These are phyloP conservation scores for Candida takata DNA, from an alignment of 805 yeast species.

Conservation along the genomic window DNA sequence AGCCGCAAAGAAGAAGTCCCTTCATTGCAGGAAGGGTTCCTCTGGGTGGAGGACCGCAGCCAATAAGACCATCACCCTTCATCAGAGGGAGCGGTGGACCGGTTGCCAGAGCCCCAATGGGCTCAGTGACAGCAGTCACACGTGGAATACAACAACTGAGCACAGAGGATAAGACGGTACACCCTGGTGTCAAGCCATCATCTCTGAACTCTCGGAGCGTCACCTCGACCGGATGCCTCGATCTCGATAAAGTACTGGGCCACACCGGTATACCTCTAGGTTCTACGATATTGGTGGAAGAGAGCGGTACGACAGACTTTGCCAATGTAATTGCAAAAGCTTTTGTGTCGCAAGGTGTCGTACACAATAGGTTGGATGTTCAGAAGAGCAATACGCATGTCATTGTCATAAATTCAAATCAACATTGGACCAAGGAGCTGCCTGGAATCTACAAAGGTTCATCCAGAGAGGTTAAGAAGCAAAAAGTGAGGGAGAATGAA, in stretches of 20 bases:
- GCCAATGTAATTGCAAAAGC: constrained; percentile 60
- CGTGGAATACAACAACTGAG: constrained; percentile 5
- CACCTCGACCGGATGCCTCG: constrained; percentile 72
- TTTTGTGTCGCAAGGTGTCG: constrained; percentile 71
- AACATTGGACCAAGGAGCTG: constrained; percentile 56
- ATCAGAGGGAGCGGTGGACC: neutral
- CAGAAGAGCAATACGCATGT: constrained; percentile 45
- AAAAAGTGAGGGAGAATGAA: constrained; percentile 48
- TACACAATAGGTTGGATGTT: constrained; percentile 48
- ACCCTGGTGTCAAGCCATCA: constrained; percentile 70
- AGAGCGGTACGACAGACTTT: constrained; percentile 85
- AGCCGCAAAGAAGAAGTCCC: constrained; percentile 3
- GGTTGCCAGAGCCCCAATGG: too few relatives aligned
- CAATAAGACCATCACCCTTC: neutral
- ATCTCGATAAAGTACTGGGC: constrained; percentile 63
- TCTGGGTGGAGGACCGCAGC: neutral
- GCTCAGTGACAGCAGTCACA: neutral
- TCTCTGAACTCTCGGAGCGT: constrained; percentile 62
- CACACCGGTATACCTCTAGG: constrained; percentile 90
- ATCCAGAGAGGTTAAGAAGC: constrained; percentile 57
- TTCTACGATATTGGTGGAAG: constrained; percentile 62
- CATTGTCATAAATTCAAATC: constrained; percentile 54
- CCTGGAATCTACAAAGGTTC: constrained; percentile 76
- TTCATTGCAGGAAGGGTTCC: constrained; percentile 3
- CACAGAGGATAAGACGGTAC: constrained; percentile 10